Evolutionary conservation across 768 basidiomycete genomes (phyloP), one percentile per base, ranked within the genome.

Genomic region (Mrakia gelida): DNA sequence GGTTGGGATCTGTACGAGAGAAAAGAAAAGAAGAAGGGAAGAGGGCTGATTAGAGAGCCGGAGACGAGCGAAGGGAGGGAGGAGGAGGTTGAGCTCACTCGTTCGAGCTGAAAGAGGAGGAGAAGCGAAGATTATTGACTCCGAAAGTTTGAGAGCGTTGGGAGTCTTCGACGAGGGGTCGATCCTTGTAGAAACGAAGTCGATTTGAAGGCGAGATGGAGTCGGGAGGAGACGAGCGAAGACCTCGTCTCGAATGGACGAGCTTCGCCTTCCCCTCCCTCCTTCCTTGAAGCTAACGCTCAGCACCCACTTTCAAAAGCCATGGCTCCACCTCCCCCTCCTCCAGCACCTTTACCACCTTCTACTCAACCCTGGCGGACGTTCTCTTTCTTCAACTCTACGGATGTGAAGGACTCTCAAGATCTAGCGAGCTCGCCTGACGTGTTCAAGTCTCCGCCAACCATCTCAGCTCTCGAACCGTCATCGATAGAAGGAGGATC

Each of bases 401-500:
- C 56, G 28, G 41, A 89, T 16, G 90, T 95, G 80, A 93, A 90
- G 83, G 93, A 94, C 81, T 86, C 87, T 3, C 89, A 95, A 81
- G 92, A 96, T 82, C 86, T 92, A 21, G 88, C 89, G 2, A 89
- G 88, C 77, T 18, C 23, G 61, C 21, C 70, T 73, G 26, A 54
- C 76, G 16, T 56, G 70, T 74, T 70, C 75, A 5, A 23, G 63
- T 21, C 76, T 81, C 63, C 80, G 71, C 45, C 74, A n/a, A 32
- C 73, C 41, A 90, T 95, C 72, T 92, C 94, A 0, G 88, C 89
- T 0, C 86, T 92, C 41, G 83, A 88, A 21, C 74, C 74, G 1
- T 26, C 74, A 0, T 75, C 74, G 21, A 75, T 28, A 23, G 62
- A 68, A 15, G 74, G 65, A 61, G 65, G 62, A 0, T 87, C 89